phyloP scores from a whole-genome alignment of 179 eudicot genomes.

The Vitellaria paradoxa region DNA sequence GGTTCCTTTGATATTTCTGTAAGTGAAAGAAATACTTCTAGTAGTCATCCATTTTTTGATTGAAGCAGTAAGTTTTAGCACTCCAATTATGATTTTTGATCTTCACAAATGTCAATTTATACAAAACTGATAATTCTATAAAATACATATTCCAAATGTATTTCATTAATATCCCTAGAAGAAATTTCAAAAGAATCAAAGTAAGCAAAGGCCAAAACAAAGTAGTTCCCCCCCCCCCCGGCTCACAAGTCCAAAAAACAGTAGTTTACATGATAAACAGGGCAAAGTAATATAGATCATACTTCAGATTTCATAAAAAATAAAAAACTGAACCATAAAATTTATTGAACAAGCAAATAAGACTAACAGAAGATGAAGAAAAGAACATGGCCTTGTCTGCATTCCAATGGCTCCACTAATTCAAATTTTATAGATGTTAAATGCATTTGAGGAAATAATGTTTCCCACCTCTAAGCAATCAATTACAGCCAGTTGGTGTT shows the following conservation, averaged over 20 bases:
- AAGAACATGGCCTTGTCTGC: background rate
- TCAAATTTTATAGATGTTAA: background rate
- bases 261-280: too few relatives aligned
- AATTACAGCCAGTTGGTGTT: conserved; percentile 95
- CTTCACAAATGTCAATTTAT: background rate
- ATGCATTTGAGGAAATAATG: background rate
- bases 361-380: background rate
- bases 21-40: background rate
- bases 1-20: background rate
- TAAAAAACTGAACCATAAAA: too few relatives aligned
- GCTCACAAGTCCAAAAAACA: too few relatives aligned
- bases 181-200: background rate
- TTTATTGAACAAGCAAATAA: too few relatives aligned
- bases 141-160: background rate
- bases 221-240: too few relatives aligned
- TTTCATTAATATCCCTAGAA: background rate
- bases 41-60: background rate
- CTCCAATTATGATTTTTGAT: background rate
- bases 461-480: conserved; percentile 94
- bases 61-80: background rate
- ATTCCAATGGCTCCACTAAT: background rate
- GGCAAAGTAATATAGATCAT: too few relatives aligned
- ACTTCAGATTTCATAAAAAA: background rate
- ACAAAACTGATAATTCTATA: background rate
- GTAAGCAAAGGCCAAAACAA: background rate